phyloP scores from a whole-genome alignment of 2,329 filamentous ascomycete species.

The Ceratocystis huliohia region DNA sequence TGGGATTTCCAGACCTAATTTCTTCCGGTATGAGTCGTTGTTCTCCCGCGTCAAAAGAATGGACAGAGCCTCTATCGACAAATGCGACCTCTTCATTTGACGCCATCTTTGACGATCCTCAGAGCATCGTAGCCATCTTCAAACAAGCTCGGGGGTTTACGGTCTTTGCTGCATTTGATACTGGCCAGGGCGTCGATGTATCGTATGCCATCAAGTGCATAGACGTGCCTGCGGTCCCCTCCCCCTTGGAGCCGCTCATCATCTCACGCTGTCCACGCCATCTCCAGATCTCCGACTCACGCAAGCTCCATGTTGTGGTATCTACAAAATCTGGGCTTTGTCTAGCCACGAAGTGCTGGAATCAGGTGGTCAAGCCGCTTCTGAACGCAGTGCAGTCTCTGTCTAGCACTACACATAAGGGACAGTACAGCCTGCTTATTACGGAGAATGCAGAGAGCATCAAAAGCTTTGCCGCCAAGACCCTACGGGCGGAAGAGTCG shows the following conservation, averaged over 20 bases:
- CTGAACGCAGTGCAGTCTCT: slow-evolving; percentile 12
- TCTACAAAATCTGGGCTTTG: slow-evolving; percentile 55
- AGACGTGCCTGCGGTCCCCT: slow-evolving; percentile 25
- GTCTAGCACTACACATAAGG: slow-evolving; percentile 18
- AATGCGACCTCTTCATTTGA: neutral
- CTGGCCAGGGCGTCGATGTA: slow-evolving; percentile 20
- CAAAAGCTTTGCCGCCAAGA: slow-evolving; percentile 43
- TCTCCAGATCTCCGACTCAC: slow-evolving; percentile 21
- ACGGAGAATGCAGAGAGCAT: slow-evolving; percentile 55
- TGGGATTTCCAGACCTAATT: neutral
- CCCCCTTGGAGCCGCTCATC: slow-evolving; percentile 24
- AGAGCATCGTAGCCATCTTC: slow-evolving; percentile 4
- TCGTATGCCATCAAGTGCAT: slow-evolving; percentile 15
- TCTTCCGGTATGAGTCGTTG: neutral
- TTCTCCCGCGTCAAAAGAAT: neutral
- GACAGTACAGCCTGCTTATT: slow-evolving; percentile 41
- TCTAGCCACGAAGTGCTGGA: slow-evolving; percentile 30
- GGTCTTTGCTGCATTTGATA: slow-evolving; percentile 10
- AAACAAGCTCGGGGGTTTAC: slow-evolving; percentile 3
- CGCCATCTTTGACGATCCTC: neutral
- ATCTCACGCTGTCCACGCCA: slow-evolving; percentile 10
- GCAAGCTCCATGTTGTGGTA: slow-evolving; percentile 48
- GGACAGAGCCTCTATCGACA: neutral
- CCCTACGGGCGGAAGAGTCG: slow-evolving; percentile 22
- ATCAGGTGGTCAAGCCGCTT: slow-evolving; percentile 12